Evolutionary conservation across 2,329 filamentous ascomycete genomes (phyloP).

Genomic region (Rhinocladiella similis): DNA sequence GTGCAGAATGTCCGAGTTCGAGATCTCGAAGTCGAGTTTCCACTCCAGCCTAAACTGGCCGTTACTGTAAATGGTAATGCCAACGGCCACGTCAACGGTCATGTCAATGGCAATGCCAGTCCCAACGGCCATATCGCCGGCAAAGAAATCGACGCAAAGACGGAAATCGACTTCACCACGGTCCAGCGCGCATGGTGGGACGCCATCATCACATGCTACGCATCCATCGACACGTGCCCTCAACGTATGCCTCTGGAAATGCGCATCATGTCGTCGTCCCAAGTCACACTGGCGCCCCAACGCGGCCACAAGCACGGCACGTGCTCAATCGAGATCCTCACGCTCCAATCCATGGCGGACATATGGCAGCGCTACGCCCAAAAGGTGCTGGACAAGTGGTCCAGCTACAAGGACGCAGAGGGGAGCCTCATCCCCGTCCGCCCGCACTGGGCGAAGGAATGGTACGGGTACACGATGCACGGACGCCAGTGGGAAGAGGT

Average conservation of each 20-base stretch:
- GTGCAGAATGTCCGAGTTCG: constrained; percentile 50
- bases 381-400: constrained; percentile 25
- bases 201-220: constrained; percentile 37
- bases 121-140: constrained; percentile 5
- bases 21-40: constrained; percentile 49
- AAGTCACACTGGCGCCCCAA: constrained; percentile 24
- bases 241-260: constrained; percentile 26
- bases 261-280: constrained; percentile 25
- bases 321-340: constrained; percentile 25
- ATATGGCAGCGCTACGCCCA: constrained; percentile 24
- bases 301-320: constrained; percentile 19
- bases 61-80: not conserved
- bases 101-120: not conserved
- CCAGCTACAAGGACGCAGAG: constrained; percentile 11
- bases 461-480: constrained; percentile 19
- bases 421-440: constrained; percentile 15
- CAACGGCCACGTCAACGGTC: not conserved
- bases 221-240: constrained; percentile 16
- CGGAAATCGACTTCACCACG: constrained; percentile 42
- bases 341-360: constrained; percentile 18
- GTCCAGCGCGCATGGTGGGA: constrained; percentile 54
- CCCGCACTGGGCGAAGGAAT: constrained; percentile 27
- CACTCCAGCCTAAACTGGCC: constrained; percentile 36
- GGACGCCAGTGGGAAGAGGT: constrained; percentile 20
- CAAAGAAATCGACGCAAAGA: not conserved